Evolutionary conservation across 129 eudicot species (phyloP), one percentile per base, ranked within the genome.

Genomic region (Artemisia argyi): DNA sequence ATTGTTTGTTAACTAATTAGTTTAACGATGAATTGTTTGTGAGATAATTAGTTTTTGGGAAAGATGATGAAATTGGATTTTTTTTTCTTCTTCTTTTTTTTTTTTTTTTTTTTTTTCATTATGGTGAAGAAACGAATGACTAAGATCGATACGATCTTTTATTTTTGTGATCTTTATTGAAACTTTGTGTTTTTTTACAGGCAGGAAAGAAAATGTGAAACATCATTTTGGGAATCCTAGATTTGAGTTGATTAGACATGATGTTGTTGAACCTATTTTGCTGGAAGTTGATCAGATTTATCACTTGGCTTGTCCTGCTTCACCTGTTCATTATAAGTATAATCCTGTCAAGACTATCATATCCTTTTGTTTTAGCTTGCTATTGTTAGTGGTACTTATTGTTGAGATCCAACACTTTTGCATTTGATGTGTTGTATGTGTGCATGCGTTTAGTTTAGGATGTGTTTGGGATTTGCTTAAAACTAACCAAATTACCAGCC

Each of bases 281-380:
- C 19, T 91, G 71, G 97, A 91, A 75, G 97, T 91, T 66, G 97
- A 91, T 88, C 97, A 91, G 78, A 91, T 91, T 87, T 91, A 91
- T 70, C 96, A 91, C 60, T 82, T 91, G 57, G 97, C 97, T 68
- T 91, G 97, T 32, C 97, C 97, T 44, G 97, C 97, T 0, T 91
- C 97, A 2, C 97, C 97, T 11, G 97, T 91, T 76, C 96, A 91
- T 84, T 91, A 91, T 81, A 91, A 91, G 90, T 83, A 85, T 69
- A 91, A 91, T 68, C 97, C 97, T 68, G 95, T 91, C 82, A 91
- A 91, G 84, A 91, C 97, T 13, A 91, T 91, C 72, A 91, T 91
- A 91, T 91, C 97, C 97, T 88, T 88, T 39, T 35, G 42, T 20
- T 73, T n/a, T 53, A 5, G 3, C 1, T 13, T 70, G 49, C 54